phyloP scores from a whole-genome alignment of 2,329 filamentous ascomycete species.

The Ascochyta rabiei region DNA sequence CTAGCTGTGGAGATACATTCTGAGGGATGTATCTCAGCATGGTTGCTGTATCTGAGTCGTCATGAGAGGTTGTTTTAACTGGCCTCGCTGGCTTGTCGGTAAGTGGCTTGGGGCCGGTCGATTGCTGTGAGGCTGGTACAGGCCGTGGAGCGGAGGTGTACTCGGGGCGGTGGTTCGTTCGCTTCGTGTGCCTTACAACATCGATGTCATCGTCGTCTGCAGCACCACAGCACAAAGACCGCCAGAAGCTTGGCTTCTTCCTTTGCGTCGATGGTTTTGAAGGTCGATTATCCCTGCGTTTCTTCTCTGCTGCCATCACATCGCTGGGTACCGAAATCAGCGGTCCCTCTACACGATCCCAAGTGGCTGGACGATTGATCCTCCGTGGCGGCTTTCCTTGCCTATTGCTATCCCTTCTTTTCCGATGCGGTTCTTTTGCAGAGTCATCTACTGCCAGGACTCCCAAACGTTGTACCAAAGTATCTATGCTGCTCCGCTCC shows the following conservation, averaged over 20 bases:
- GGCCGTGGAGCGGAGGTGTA: constrained; percentile 2
- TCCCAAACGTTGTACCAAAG: constrained; percentile 78
- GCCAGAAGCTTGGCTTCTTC: constrained; percentile 50
- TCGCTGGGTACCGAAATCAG: constrained; percentile 53
- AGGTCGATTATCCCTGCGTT: constrained; percentile 26
- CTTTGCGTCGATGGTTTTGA: constrained; percentile 21
- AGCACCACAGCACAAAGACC: constrained; percentile 50
- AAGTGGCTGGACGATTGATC: constrained; percentile 50
- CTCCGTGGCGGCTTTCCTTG: constrained; percentile 30
- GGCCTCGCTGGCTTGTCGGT: background rate
- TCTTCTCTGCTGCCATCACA: constrained; percentile 39
- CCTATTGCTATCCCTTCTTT: constrained; percentile 30
- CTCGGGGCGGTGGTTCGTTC: constrained; percentile 22
- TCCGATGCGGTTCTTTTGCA: constrained; percentile 46
- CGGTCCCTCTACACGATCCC: constrained; percentile 54
- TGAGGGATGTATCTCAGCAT: constrained; percentile 73
- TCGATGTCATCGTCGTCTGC: constrained; percentile 52
- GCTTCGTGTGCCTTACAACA: constrained; percentile 49
- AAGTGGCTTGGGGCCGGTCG: background rate
- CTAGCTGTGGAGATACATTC: constrained; percentile 68
- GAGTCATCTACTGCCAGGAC: constrained; percentile 67
- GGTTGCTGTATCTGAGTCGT: constrained; percentile 43
- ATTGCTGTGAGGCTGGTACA: background rate
- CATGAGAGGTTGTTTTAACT: background rate
- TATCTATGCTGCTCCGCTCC: constrained; percentile 81